These are phyloP conservation scores for Blastobotrys persicus DNA, from an alignment of 1,139 yeast species.

Conservation along the genomic window DNA sequence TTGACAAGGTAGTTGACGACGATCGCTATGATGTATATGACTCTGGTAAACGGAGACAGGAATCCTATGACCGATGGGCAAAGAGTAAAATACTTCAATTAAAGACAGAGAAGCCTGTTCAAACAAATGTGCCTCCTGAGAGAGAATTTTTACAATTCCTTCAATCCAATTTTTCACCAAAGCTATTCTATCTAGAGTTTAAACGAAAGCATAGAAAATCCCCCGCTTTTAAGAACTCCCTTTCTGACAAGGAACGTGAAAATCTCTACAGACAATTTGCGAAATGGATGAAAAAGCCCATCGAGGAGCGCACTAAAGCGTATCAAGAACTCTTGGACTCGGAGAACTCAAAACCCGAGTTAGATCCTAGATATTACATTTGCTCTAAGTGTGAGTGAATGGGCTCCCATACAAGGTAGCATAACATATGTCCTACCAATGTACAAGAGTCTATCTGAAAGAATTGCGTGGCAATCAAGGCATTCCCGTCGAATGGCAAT, in stretches of 20 bases:
- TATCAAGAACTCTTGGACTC: conserved; percentile 8
- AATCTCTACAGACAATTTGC: conserved; percentile 17
- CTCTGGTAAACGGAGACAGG: conserved; percentile 37
- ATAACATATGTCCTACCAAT: too few relatives aligned
- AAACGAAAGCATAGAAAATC: conserved; percentile 41
- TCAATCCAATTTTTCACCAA: conserved; percentile 32
- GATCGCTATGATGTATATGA: conserved; percentile 43
- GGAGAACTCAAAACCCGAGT: too few relatives aligned
- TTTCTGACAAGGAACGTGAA: conserved; percentile 36
- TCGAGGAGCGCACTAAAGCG: conserved; percentile 5
- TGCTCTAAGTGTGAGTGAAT: too few relatives aligned
- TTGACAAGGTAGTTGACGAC: conserved; percentile 41
- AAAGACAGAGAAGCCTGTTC: conserved; percentile 1
- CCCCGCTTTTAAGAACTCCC: conserved; percentile 32
- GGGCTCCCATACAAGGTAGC: too few relatives aligned
- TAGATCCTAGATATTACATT: too few relatives aligned
- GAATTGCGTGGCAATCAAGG: too few relatives aligned
- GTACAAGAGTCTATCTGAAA: too few relatives aligned
- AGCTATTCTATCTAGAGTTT: conserved; percentile 45
- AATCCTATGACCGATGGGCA: conserved; percentile 46
- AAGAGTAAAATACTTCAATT: conserved; percentile 22
- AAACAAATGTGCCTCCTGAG: conserved; percentile 20
- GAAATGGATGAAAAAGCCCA: conserved; percentile 6
- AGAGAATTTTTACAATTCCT: conserved; percentile 38
- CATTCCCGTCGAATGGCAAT: too few relatives aligned